Base-by-base conservation (phyloP, 2,329 filamentous ascomycete species). In the Xylaria sp. region DNA sequence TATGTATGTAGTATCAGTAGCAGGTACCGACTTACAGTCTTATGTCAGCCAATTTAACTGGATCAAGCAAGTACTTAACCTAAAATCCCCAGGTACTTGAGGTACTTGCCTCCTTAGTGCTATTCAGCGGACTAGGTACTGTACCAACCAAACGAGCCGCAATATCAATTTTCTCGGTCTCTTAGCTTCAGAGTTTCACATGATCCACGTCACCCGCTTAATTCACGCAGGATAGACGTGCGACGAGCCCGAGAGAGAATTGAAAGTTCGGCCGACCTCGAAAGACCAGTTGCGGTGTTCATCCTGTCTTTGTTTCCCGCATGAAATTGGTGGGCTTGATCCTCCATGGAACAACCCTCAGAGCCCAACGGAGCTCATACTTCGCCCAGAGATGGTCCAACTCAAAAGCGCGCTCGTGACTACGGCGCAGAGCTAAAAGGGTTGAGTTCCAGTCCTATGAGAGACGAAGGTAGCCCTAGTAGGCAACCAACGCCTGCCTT, bases 391-490 rank as follows among this genome's bases (percentile, higher is more conserved):
- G 32, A 21, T 27, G 61, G 50, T 29, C 65, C 73, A 58, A 48
- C 61, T 35, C 55, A 74, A 58, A 79, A 79, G 69, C 70, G 77
- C 13, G 32, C 69, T 23, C 77, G 75, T 63, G 72, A 75, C 53
- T 78, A 78, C 57, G 77, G 72, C 35, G 74, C 77, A 66, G 74
- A 78, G 44, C 63, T 79, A 50, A 78, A 78, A 62, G 78, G 78
- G 9, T 55, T 79, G 61, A 69, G 72, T 35, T 35, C 32, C 32
- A 35, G 32, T n/a, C 58, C 69, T 48, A 74, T 71, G 10, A 72
- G 61, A 13, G 75, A 75, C 21, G 76, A 75, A 47, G 67, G 72
- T 35, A 66, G 69, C 58, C 65, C 63, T 16, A 51, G 48, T 18
- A 63, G 69, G 23, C 32, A 44, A 13, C 65, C 69, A 21, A 53